Percentiles rank a stretch among this genome's conserved stretches.
These are phyloP conservation scores for Senecio squalidus DNA, from an alignment of 140 eudicot genomes.

Conservation along the genomic window DNA sequence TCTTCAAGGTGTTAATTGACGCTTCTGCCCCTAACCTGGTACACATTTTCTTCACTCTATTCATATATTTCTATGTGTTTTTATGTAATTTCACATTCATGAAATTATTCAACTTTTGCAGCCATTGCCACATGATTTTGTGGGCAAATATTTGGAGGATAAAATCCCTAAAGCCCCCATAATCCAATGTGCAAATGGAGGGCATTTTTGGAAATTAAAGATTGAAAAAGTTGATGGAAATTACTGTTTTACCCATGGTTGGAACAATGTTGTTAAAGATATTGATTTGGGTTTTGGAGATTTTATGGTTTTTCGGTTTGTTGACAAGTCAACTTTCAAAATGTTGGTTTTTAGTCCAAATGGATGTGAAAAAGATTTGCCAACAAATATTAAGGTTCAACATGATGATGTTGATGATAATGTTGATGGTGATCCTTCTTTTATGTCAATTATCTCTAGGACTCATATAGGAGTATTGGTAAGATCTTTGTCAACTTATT, in stretches of 20 bases:
- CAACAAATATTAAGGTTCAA: not conserved
- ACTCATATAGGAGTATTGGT: not conserved
- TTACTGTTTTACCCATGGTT: conserved; percentile 20
- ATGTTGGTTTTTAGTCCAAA: not conserved
- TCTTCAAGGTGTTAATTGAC: conserved; percentile 28
- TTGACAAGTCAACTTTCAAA: conserved; percentile 21
- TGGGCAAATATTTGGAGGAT: conserved; percentile 4
- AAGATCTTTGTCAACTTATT: not conserved
- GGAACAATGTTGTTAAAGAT: conserved; percentile 30
- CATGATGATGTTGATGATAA: not conserved
- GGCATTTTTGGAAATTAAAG: conserved; percentile 15
- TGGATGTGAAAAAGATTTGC: not conserved
- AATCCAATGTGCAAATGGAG: conserved; percentile 14
- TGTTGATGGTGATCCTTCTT: not conserved
- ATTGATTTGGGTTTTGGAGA: conserved; percentile 12
- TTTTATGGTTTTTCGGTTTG: conserved; percentile 20
- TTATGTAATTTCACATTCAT: not conserved
- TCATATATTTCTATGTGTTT: not conserved
- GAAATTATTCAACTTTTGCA: conserved; percentile 1
- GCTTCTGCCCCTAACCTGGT: conserved; percentile 20
- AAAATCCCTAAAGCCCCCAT: conserved; percentile 10
- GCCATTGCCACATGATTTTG: conserved; percentile 25
- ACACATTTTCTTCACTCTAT: not conserved
- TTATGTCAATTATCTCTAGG: not conserved
- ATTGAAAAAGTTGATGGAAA: not conserved